Evolutionary conservation across 257 asterid genomes (phyloP).

Genomic region (Nicotiana tomentosiformis): DNA sequence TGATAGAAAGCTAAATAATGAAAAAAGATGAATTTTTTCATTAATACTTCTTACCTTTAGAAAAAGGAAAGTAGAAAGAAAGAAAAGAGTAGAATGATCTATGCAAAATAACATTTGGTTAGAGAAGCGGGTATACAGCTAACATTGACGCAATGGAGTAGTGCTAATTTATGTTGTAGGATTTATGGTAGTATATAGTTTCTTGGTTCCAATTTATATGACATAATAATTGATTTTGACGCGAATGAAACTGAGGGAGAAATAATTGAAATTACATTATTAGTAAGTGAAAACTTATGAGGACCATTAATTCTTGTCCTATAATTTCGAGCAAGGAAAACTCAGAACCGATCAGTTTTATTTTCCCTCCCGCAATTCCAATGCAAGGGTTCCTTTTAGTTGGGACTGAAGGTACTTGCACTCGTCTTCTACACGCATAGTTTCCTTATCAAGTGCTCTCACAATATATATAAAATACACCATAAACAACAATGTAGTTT

Average conservation of each 20-base stretch:
- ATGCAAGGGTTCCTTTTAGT: background rate
- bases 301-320: background rate
- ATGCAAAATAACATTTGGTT: background rate
- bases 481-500: too few relatives aligned
- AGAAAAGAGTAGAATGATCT: too few relatives aligned
- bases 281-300: background rate
- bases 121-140: background rate
- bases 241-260: too few relatives aligned
- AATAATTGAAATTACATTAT: background rate
- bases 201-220: too few relatives aligned
- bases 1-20: background rate
- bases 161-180: background rate
- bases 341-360: background rate
- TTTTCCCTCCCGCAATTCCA: background rate
- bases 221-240: too few relatives aligned
- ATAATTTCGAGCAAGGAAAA: background rate
- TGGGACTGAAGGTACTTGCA: background rate
- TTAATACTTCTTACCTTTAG: background rate
- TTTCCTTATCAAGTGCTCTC: background rate
- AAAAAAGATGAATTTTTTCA: too few relatives aligned
- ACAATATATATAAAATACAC: background rate
- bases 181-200: too few relatives aligned
- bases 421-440: background rate
- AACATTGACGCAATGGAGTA: background rate
- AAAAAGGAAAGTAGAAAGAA: background rate